Base-by-base conservation (phyloP, 192 early-diverging fungal species). In the Haplosporangium gracile region DNA sequence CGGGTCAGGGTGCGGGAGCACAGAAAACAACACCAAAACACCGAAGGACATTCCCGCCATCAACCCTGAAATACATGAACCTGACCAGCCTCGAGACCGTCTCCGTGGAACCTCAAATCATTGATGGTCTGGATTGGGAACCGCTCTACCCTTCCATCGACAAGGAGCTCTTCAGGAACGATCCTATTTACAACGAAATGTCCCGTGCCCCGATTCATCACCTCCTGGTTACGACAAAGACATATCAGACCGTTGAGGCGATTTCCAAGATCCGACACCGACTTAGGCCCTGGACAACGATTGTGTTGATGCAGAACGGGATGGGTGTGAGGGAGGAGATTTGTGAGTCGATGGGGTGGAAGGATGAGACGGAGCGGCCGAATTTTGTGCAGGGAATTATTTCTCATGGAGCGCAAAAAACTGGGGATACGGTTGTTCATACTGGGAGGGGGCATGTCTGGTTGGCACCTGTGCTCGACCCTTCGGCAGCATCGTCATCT, bases 271-370 rank as follows among this genome's bases (percentile, higher is more conserved):
- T 94, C 73, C 83, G 81, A 40, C 78, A 82, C 39, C 91, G 94
- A 1, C 81, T 95, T 13, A 71, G 80, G 38, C 76, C 87, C 20
- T 87, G 85, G 73, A 88, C 91, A 0, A 93, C 90, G 0, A 91
- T 95, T 6, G 85, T 94, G 5, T 74, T 95, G 68, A 77, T 95
- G 78, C 93, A 94, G 63, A 95, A 95, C 60, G 95, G 94, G 11
- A 91, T 94, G 90, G 92, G 93, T 26, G 79, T 92, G 36, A 88
- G 89, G 69, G 90, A 93, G 65, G 90, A 92, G 34, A 86, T 95
- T 77, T 83, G 84, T 53, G 70, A 83, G 36, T 85, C 75, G 39
- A 83, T 72, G 87, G 89, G 77, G 72, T 94, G 49, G 82, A 92
- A 47, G 90, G 93, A 47, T 83, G 92, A 70, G 85, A 20, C 26